These are phyloP conservation scores for Cutaneotrichosporon dermatis DNA, from an alignment of 1,284 basidiomycete species.

Conservation along the genomic window DNA sequence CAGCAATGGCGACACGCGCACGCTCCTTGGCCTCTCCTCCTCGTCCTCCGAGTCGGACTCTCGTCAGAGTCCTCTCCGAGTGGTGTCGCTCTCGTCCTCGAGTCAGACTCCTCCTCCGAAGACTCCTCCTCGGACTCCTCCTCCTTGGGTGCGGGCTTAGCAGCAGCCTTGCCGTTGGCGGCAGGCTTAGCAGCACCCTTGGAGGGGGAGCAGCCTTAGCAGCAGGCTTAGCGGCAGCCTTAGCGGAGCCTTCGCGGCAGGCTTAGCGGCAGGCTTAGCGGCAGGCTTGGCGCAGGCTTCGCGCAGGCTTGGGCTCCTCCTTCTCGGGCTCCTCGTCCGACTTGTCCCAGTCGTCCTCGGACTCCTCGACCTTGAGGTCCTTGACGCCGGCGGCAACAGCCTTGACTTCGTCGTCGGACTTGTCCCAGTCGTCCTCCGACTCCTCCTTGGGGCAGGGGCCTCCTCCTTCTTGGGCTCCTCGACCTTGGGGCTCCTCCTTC, in stretches of 20 bases:
- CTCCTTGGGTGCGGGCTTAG: neutral
- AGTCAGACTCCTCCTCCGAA: constrained; percentile 50
- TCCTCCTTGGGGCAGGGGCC: constrained; percentile 19
- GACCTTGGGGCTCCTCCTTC: constrained; percentile 27
- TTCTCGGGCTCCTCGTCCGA: constrained; percentile 43
- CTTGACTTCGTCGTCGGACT: constrained; percentile 53
- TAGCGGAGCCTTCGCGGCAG: constrained; percentile 7
- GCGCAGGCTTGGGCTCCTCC: constrained; percentile 35
- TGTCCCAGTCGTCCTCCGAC: constrained; percentile 67
- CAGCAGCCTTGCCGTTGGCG: constrained; percentile 5
- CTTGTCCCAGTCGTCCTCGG: constrained; percentile 74
- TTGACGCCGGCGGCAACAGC: constrained; percentile 32
- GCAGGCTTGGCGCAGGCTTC: constrained; percentile 17
- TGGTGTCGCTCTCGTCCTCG: constrained; percentile 19
- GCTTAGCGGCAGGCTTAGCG: constrained; percentile 12
- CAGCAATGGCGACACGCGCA: constrained; percentile 72
- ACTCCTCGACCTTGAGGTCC: constrained; percentile 40
- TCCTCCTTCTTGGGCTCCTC: constrained; percentile 5
- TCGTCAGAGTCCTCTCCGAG: constrained; percentile 44
- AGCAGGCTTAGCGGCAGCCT: constrained; percentile 14
- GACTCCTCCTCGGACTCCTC: constrained; percentile 31
- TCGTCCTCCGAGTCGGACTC: constrained; percentile 57
- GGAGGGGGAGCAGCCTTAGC: neutral
- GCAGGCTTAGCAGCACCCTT: constrained; percentile 24
- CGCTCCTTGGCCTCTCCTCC: constrained; percentile 72